Conservation (phyloP, 805 yeast genomes). For the Torulaspora maleeae region DNA sequence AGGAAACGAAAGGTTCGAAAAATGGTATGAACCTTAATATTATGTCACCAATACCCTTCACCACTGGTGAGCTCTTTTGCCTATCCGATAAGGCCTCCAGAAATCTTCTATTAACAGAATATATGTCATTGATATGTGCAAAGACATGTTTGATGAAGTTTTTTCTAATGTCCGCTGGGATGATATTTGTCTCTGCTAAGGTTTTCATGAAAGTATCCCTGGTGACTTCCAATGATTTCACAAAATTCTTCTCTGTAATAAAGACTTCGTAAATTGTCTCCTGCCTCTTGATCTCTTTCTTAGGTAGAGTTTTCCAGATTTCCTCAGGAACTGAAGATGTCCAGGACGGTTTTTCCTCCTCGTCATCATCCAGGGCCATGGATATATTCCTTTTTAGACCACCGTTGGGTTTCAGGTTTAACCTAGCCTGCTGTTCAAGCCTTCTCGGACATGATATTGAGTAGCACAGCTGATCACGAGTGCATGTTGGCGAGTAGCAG, state of each 20-base stretch:
- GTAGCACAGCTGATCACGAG: conserved; percentile 81
- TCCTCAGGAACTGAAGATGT: conserved; percentile 83
- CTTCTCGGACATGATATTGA: conserved; percentile 95
- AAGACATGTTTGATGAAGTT: conserved; percentile 89
- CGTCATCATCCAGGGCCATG: conserved; percentile 50
- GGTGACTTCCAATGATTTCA: conserved; percentile 87
- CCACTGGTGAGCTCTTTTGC: conserved; percentile 80
- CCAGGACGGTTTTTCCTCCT: conserved; percentile 84
- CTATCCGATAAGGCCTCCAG: conserved; percentile 87
- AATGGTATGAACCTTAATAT: conserved; percentile 76
- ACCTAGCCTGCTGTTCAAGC: conserved; percentile 89
- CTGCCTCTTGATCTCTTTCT: conserved; percentile 84
- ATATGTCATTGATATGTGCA: conserved; percentile 82
- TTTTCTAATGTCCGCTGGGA: conserved; percentile 84
- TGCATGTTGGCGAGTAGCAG: conserved; percentile 96
- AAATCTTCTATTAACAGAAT: conserved; percentile 73
- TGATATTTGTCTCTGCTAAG: conserved; percentile 75
- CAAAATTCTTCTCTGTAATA: conserved; percentile 91
- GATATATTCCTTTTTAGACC: conserved; percentile 64
- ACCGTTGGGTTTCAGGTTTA: conserved; percentile 82
- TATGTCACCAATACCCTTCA: conserved; percentile 81
- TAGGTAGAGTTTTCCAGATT: conserved; percentile 71
- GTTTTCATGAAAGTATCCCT: conserved; percentile 94
- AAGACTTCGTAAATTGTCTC: conserved; percentile 92
- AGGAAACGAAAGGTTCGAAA: conserved; percentile 88